Percentiles rank a stretch among this genome's conserved stretches.
These are phyloP conservation scores for Cutaneotrichosporon arboriforme DNA, from an alignment of 1,284 basidiomycete species.

Conservation along the genomic window DNA sequence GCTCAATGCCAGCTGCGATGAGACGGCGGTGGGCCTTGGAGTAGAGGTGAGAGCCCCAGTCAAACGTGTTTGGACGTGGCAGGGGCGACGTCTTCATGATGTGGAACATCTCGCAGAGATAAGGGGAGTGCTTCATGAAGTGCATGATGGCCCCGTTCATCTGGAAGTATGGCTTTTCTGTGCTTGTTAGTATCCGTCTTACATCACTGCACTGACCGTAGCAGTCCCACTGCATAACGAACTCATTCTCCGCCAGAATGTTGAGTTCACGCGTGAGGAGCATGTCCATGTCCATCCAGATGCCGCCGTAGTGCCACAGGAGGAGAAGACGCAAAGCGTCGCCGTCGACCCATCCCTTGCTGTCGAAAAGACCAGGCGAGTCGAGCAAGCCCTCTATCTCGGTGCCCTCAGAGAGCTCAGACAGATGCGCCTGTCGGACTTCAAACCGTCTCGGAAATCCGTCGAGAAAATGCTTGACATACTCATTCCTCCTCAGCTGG, in stretches of 20 bases:
- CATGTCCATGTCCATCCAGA: slow-evolving; percentile 95
- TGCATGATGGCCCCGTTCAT: slow-evolving; percentile 91
- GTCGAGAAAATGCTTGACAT: slow-evolving; percentile 1
- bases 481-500: slow-evolving; percentile 23
- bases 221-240: slow-evolving; percentile 94
- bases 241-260: slow-evolving; percentile 81
- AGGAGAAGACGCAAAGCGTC: slow-evolving; percentile 78
- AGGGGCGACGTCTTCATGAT: slow-evolving; percentile 70
- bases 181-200: neutral
- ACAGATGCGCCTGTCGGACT: slow-evolving; percentile 63
- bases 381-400: slow-evolving; percentile 56
- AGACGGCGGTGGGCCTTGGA: slow-evolving; percentile 79
- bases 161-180: slow-evolving; percentile 77
- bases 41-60: slow-evolving; percentile 88
- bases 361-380: slow-evolving; percentile 51
- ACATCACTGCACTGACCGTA: slow-evolving; percentile 59
- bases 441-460: slow-evolving; percentile 64
- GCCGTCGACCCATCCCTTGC: slow-evolving; percentile 86
- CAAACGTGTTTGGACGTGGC: slow-evolving; percentile 71
- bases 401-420: slow-evolving; percentile 64
- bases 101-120: slow-evolving; percentile 90
- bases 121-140: slow-evolving; percentile 78
- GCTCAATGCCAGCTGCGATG: slow-evolving; percentile 62
- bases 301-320: slow-evolving; percentile 81
- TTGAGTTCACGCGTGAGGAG: slow-evolving; percentile 75